These are phyloP conservation scores for Ogataea nitratoaversa DNA, from an alignment of 805 yeast genomes.

Conservation along the genomic window DNA sequence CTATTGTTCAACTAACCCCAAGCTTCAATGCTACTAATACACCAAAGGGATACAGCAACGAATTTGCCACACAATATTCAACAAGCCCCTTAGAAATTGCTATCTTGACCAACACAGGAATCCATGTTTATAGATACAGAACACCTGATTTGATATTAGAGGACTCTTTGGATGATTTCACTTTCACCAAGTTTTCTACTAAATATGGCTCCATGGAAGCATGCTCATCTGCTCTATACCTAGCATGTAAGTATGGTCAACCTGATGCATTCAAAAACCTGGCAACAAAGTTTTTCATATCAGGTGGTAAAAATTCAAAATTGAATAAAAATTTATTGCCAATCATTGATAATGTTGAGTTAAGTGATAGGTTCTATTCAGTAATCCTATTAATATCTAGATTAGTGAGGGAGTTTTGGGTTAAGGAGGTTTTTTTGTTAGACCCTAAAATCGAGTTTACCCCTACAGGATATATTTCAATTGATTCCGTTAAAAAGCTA, in stretches of 20 bases:
- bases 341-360: slow-evolving; percentile 67
- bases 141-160: slow-evolving; percentile 79
- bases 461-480: slow-evolving; percentile 34
- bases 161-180: slow-evolving; percentile 55
- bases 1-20: slow-evolving; percentile 67
- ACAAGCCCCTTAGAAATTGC: slow-evolving; percentile 68
- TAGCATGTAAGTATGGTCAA: slow-evolving; percentile 71
- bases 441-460: slow-evolving; percentile 30
- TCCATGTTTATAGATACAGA: slow-evolving; percentile 70
- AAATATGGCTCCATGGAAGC: slow-evolving; percentile 87
- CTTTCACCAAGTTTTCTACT: slow-evolving; percentile 63
- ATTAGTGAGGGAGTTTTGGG: slow-evolving; percentile 78
- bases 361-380: slow-evolving; percentile 91
- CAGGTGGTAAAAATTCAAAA: slow-evolving; percentile 51
- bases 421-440: slow-evolving; percentile 54
- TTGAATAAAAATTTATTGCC: slow-evolving; percentile 34
- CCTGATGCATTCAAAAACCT: slow-evolving; percentile 45
- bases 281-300: slow-evolving; percentile 48
- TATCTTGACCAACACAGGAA: slow-evolving; percentile 73
- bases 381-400: slow-evolving; percentile 75
- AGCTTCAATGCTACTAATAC: slow-evolving; percentile 66
- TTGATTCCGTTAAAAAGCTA: slow-evolving; percentile 39
- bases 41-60: slow-evolving; percentile 82
- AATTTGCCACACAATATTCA: slow-evolving; percentile 81
- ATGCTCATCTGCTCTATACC: slow-evolving; percentile 80